A percentile compares a stretch with the other conserved stretches of the same genome.
Evolutionary conservation across 495 filamentous ascomycete genomes (phyloP).

Genomic region (Penicillium manginii): DNA sequence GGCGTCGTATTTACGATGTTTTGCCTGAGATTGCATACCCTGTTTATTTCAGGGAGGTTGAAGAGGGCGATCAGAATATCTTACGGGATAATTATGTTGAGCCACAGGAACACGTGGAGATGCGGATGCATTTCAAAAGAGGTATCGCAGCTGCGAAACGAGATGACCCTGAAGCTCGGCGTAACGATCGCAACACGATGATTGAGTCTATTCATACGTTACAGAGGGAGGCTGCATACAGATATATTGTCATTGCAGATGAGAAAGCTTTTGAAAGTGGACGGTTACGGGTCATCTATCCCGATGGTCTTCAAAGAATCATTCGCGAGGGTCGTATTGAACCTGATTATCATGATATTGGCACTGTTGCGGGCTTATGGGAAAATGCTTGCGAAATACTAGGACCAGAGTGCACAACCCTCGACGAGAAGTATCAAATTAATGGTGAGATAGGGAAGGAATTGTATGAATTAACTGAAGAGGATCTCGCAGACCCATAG

Average conservation of each 20-base stretch:
- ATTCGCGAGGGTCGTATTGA: conserved; percentile 15
- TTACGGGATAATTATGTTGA: not conserved
- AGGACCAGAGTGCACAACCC: not conserved
- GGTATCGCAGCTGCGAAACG: conserved; percentile 1
- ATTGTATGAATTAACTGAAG: conserved; percentile 15
- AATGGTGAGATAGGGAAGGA: conserved; percentile 8
- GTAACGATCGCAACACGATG: not conserved
- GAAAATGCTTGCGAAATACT: conserved; percentile 1
- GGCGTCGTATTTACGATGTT: conserved; percentile 13
- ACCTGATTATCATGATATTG: conserved; percentile 2
- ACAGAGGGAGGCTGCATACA: conserved; percentile 1
- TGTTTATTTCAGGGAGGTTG: too few relatives aligned
- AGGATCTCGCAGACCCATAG: not conserved
- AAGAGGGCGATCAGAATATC: too few relatives aligned
- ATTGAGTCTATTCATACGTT: conserved; percentile 1
- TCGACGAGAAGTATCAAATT: conserved; percentile 14
- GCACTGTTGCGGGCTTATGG: conserved; percentile 1
- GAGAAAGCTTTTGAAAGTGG: conserved; percentile 10
- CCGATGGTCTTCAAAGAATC: conserved; percentile 8
- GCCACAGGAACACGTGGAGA: not conserved
- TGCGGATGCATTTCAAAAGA: conserved; percentile 5
- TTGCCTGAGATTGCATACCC: conserved; percentile 4
- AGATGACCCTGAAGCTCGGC: not conserved
- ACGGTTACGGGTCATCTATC: conserved; percentile 7
- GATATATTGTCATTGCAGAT: conserved; percentile 13